Conservation (phyloP, 805 yeast genomes). For the Sugiyamaella mastotermitis region DNA sequence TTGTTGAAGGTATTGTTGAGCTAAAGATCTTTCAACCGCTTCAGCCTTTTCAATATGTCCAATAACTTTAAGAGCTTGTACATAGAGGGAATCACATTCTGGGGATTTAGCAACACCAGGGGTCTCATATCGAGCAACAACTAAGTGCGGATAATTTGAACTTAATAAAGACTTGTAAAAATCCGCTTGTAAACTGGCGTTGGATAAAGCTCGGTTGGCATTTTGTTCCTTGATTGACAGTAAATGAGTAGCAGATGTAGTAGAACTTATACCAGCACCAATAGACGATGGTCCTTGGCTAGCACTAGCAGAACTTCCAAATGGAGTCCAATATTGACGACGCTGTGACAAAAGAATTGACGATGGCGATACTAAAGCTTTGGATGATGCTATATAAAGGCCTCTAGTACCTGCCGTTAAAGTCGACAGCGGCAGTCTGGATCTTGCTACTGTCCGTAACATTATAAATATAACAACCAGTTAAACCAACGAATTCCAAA, state of each 20-base stretch:
- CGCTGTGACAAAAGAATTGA: too few species aligned
- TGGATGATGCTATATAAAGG: too few species aligned
- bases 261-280: neutral
- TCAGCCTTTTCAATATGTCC: slow-evolving; percentile 80
- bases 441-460: too few species aligned
- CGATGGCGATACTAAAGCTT: too few species aligned
- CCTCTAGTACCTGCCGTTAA: too few species aligned
- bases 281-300: neutral
- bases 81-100: slow-evolving; percentile 73
- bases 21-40: slow-evolving; percentile 46
- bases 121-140: slow-evolving; percentile 89
- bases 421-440: too few species aligned
- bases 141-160: slow-evolving; percentile 90
- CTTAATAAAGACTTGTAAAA: slow-evolving; percentile 71
- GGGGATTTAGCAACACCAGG: slow-evolving; percentile 83
- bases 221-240: slow-evolving; percentile 54
- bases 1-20: slow-evolving; percentile 26
- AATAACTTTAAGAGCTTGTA: slow-evolving; percentile 70
- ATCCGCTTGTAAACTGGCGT: slow-evolving; percentile 71
- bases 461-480: too few species aligned
- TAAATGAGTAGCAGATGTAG: slow-evolving; percentile 13
- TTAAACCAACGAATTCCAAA: too few species aligned
- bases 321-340: neutral
- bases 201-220: slow-evolving; percentile 73
- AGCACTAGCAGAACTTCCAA: too few species aligned